phyloP scores from a whole-genome alignment of 2,329 filamentous ascomycete genomes.

The Calonectria henricotiae region DNA sequence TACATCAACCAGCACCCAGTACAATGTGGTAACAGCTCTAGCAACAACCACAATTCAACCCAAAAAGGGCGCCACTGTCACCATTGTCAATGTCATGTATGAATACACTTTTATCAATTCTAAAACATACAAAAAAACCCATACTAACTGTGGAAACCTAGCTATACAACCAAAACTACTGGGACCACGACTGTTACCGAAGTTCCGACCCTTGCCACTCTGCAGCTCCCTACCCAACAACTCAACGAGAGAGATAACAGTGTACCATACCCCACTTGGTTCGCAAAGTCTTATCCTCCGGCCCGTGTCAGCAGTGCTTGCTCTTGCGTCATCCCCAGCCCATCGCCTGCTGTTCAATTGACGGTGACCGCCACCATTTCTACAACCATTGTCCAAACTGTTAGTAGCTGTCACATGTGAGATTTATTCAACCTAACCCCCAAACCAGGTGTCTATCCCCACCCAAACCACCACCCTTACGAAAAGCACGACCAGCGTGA shows the following conservation, averaged over 20 bases:
- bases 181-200: background rate
- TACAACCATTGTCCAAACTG: background rate
- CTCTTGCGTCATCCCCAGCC: slow-evolving; percentile 7
- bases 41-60: slow-evolving; percentile 13
- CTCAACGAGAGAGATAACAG: slow-evolving; percentile 2
- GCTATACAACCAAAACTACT: slow-evolving; percentile 9
- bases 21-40: slow-evolving; percentile 1
- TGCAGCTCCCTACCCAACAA: background rate
- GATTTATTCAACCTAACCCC: background rate
- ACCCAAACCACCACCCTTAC: background rate
- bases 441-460: background rate
- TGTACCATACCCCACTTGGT: background rate
- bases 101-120: background rate
- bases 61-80: background rate
- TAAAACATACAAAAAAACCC: too few species aligned
- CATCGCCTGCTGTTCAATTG: background rate
- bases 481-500: background rate
- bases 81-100: background rate
- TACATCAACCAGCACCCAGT: slow-evolving; percentile 10
- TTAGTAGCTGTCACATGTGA: background rate
- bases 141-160: background rate
- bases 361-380: background rate
- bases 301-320: slow-evolving; percentile 8
- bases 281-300: background rate
- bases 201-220: slow-evolving; percentile 1